These are phyloP conservation scores for Botrytis deweyae DNA, from an alignment of 2,329 filamentous ascomycete genomes.

Conservation along the genomic window DNA sequence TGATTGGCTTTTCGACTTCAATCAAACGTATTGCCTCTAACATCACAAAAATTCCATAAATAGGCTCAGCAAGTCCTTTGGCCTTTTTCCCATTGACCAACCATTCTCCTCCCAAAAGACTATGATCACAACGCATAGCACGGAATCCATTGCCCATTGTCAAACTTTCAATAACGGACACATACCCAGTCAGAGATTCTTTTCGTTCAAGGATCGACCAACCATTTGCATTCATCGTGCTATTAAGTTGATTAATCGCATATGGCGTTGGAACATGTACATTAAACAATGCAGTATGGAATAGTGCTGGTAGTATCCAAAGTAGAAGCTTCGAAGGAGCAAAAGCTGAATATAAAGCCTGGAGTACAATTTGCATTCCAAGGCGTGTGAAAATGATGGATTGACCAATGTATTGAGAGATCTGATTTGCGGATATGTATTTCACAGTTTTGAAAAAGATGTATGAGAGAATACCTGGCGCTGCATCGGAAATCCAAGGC, in stretches of 20 bases:
- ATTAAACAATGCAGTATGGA: constrained; percentile 72
- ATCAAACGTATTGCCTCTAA: constrained; percentile 87
- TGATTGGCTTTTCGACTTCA: constrained; percentile 52
- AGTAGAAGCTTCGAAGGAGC: constrained; percentile 68
- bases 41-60: constrained; percentile 96
- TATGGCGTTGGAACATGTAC: constrained; percentile 65
- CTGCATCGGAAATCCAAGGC: constrained; percentile 61
- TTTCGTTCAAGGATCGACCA: constrained; percentile 77
- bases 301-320: constrained; percentile 67
- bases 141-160: constrained; percentile 62
- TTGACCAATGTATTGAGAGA: constrained; percentile 57
- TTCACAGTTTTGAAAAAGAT: constrained; percentile 55
- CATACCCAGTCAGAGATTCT: constrained; percentile 87
- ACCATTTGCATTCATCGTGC: constrained; percentile 60
- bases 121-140: constrained; percentile 90
- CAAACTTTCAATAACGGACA: constrained; percentile 81
- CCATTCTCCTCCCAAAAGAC: constrained; percentile 91
- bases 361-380: constrained; percentile 68
- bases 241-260: constrained; percentile 63
- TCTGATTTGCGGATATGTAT: constrained; percentile 41
- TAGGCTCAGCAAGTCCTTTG: constrained; percentile 75
- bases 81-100: constrained; percentile 57
- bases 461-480: constrained; percentile 66
- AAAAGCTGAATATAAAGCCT: constrained; percentile 61
- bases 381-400: constrained; percentile 67